Evolutionary conservation across 306 rosid species (phyloP).

Genomic region (Cucurbita pepo): DNA sequence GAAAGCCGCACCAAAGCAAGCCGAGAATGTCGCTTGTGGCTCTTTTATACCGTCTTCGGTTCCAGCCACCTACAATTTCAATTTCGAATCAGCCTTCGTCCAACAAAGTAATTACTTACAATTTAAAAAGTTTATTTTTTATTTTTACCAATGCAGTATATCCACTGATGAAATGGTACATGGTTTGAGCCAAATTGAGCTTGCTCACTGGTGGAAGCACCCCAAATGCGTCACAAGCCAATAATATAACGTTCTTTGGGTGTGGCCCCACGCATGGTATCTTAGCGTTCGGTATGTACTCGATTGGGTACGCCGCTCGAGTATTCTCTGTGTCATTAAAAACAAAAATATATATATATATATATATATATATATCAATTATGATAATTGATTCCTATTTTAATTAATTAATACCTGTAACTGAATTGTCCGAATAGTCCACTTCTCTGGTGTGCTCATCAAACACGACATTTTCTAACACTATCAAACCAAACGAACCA

Average conservation of each 20-base stretch:
- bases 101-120: not conserved
- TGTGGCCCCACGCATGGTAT: conserved; percentile 87
- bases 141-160: conserved; percentile 68
- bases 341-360: no score
- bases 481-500: conserved; percentile 13
- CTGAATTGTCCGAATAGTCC: conserved; percentile 66
- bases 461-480: conserved; percentile 77
- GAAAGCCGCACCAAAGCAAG: conserved; percentile 90
- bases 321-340: conserved; percentile 40
- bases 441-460: conserved; percentile 76
- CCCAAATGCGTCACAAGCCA: conserved; percentile 92
- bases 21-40: conserved; percentile 84
- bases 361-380: no score
- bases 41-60: conserved; percentile 85
- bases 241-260: conserved; percentile 75
- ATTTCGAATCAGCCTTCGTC: not conserved
- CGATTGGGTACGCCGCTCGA: conserved; percentile 81
- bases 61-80: conserved; percentile 52
- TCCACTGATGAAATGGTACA: conserved; percentile 95
- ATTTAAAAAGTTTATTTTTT: not conserved
- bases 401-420: conserved; percentile 37
- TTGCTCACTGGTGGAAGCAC: conserved; percentile 91
- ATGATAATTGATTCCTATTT: no score
- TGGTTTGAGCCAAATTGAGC: conserved; percentile 72
- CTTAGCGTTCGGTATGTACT: conserved; percentile 74